These are phyloP conservation scores for Aspergillus sp. DNA, from an alignment of 2,329 filamentous ascomycete genomes.

Conservation along the genomic window DNA sequence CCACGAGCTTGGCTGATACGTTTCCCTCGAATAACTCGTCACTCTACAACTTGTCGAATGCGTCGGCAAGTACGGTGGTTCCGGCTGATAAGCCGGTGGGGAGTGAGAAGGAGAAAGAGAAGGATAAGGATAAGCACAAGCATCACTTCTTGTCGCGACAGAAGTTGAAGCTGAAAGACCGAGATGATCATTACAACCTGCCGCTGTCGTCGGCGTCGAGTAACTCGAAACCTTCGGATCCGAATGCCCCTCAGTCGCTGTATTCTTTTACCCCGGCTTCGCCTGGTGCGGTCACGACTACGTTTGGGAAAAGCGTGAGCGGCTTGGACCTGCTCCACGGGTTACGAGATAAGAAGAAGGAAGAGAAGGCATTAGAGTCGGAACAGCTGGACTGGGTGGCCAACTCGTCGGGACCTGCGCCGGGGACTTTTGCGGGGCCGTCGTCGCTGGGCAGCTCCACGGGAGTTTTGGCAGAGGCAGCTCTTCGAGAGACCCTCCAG, in stretches of 20 bases:
- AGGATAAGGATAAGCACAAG: slow-evolving; percentile 53
- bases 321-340: slow-evolving; percentile 77
- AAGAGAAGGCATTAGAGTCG: slow-evolving; percentile 58
- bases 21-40: slow-evolving; percentile 56
- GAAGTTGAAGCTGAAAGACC: slow-evolving; percentile 65
- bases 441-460: slow-evolving; percentile 40
- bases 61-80: slow-evolving; percentile 63
- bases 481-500: slow-evolving; percentile 45
- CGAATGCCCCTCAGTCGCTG: slow-evolving; percentile 63
- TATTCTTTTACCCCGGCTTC: slow-evolving; percentile 69
- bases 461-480: slow-evolving; percentile 37
- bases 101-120: slow-evolving; percentile 45
- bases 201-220: slow-evolving; percentile 66
- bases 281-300: slow-evolving; percentile 57
- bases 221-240: slow-evolving; percentile 65
- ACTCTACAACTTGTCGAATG: slow-evolving; percentile 63
- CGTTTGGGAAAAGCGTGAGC: slow-evolving; percentile 80
- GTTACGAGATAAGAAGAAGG: slow-evolving; percentile 77
- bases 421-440: slow-evolving; percentile 36
- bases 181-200: slow-evolving; percentile 59
- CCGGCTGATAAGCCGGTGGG: slow-evolving; percentile 47
- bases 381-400: slow-evolving; percentile 40
- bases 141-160: slow-evolving; percentile 68
- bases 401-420: slow-evolving; percentile 29
- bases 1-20: slow-evolving; percentile 60